Base-by-base conservation (phyloP, 768 basidiomycete species). In the Agaricus blazei region DNA sequence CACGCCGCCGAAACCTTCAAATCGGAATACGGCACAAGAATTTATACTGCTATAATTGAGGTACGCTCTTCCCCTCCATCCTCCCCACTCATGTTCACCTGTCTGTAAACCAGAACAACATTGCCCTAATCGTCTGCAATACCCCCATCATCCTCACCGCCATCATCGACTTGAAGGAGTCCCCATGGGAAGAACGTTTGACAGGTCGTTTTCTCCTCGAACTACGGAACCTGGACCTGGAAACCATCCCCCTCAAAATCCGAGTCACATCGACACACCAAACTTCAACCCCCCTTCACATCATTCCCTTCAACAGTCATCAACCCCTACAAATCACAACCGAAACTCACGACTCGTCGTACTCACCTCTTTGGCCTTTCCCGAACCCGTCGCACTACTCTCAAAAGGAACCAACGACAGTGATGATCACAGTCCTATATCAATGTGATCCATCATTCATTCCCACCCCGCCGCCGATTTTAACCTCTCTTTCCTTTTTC, bases 1-100 rank as follows among this genome's bases (percentile, higher is more conserved):
- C 80, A 81, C 46, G 76, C 75, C 0, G 63, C 67, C 28, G 71
- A 74, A 58, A 75, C 82, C 50, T 64, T 75, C 29, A 37, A 37
- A 41, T 23, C 26, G 4, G 34, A n/a, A 19, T 15, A 54, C 27
- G 19, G 26, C 19, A 28, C 44, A 4, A 14, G 44, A 9, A 14
- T 54, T 2, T 54, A 46, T 36, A 46, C 52, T 9, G 52, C 52
- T 23, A 54, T 54, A 47, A 46, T 54, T 26, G 52, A 54, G 26
- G 52, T 54, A 47, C 6, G 36, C 26, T 28, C 34, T 4, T 14
- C 44, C 36, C 37, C 42, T 9, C 44, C 42, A n/a, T 15, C n/a
- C 19, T 19, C 19, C 34, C 24, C 12, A 26, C 3, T 3, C 9
- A 2, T 9, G 37, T 27, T 19, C 34, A 4, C 11, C 6, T 2